Base-by-base conservation (phyloP, 345 rosid species). In the Syzygium aromaticum region DNA sequence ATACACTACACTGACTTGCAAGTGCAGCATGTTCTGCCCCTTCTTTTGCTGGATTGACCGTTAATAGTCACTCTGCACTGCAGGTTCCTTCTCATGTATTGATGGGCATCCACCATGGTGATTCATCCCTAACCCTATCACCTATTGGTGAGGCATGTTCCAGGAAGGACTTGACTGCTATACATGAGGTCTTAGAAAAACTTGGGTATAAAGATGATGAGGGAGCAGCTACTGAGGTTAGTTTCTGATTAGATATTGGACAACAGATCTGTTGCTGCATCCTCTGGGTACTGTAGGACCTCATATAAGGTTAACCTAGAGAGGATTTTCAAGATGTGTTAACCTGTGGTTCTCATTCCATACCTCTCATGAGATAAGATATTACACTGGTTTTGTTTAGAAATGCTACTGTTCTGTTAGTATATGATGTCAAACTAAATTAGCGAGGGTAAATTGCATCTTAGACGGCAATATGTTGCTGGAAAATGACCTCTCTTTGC, bases 91-190 rank as follows among this genome's bases (percentile, higher is more conserved):
- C 99, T 87, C 96, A 94, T 90, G 89, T 91, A 84, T 88, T 96
- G 91, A 96, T 98, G 98, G 98, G 95, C 77, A 92, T 97, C 86
- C 97, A 93, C 61, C 92, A 92, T 89, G 89, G 94, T 86, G 92
- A 93, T 86, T 92, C 94, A 77, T 87, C 93, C 14, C 87, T 89
- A 27, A 92, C 95, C 84, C 91, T 95, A 85, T 91, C 96, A 38
- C 94, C 99, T 16, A 91, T 96, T n/a, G 99, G 99, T 51, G 99
- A 98, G 85, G 99, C 99, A 22, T 96, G 99, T 90, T 89, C 91
- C 43, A 92, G 96, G 92, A 93, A 91, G 89, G 99, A 96, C 93
- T 90, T 95, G 90, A 95, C 97, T 84, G 97, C 97, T 63, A 93
- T 98, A 67, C 97, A 93, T 84, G 99, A 95, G 89, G 92, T 96